These are phyloP conservation scores for Grammothele lineata DNA, from an alignment of 768 basidiomycete species.

Conservation along the genomic window DNA sequence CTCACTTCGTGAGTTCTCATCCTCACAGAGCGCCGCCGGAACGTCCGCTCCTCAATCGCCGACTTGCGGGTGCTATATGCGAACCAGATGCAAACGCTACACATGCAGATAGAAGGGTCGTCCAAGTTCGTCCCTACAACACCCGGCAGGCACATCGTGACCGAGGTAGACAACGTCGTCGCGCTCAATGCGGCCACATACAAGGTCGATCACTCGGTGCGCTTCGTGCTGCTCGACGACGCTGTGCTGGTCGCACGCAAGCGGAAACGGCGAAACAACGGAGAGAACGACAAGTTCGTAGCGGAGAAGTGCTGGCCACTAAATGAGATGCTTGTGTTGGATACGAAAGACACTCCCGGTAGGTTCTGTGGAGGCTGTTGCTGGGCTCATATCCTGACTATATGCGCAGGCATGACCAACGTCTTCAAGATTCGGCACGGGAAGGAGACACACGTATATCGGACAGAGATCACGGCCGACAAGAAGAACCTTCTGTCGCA, in stretches of 20 bases:
- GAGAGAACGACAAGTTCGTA: conserved; percentile 69
- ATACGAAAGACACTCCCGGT: conserved; percentile 95
- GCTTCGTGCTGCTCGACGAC: conserved; percentile 90
- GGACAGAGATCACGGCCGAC: conserved; percentile 75
- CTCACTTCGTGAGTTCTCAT: not conserved
- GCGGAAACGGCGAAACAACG: conserved; percentile 57
- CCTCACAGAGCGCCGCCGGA: conserved; percentile 46
- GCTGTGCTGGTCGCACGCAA: conserved; percentile 83
- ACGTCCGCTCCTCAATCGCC: conserved; percentile 87
- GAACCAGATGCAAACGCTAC: conserved; percentile 89
- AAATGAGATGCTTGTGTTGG: conserved; percentile 90
- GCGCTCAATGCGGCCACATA: conserved; percentile 94
- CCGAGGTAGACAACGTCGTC: conserved; percentile 78
- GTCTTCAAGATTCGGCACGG: conserved; percentile 93
- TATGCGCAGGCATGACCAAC: conserved; percentile 70
- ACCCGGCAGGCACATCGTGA: conserved; percentile 86
- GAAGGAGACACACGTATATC: conserved; percentile 93
- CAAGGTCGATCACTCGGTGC: conserved; percentile 82
- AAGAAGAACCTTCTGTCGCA: conserved; percentile 83
- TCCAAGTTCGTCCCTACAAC: conserved; percentile 92
- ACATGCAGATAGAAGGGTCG: conserved; percentile 88
- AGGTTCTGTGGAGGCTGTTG: conserved; percentile 23
- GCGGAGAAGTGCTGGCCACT: conserved; percentile 93
- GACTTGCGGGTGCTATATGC: conserved; percentile 93
- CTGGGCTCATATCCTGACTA: not conserved